Evolutionary conservation across 768 basidiomycete genomes (phyloP).

Genomic region (Mycena sanguinolenta): DNA sequence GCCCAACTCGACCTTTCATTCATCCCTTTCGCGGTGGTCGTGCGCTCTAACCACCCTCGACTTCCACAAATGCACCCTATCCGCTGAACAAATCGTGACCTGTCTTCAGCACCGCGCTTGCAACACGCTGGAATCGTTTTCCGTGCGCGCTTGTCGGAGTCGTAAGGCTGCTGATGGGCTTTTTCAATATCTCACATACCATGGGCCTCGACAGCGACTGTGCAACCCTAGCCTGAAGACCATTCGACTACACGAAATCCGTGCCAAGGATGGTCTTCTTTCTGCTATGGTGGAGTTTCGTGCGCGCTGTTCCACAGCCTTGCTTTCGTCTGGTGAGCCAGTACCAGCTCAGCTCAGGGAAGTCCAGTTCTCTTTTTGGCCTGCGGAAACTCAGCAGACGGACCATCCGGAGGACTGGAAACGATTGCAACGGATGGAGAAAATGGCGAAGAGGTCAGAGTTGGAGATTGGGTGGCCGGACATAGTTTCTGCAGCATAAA

Average conservation of each 20-base stretch:
- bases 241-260: not conserved
- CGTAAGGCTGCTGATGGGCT: not conserved
- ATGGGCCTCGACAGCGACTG: not conserved
- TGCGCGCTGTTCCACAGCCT: not conserved
- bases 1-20: conserved; percentile 9
- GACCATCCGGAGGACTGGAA: not conserved
- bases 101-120: conserved; percentile 23
- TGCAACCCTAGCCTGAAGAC: conserved; percentile 7
- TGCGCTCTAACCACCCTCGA: conserved; percentile 1
- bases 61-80: conserved; percentile 6
- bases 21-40: conserved; percentile 3
- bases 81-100: conserved; percentile 6
- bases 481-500: too few relatives aligned
- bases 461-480: not conserved
- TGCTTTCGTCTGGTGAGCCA: not conserved
- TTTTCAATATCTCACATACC: conserved; percentile 20
- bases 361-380: conserved; percentile 20
- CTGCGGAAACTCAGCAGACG: not conserved
- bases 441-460: too few relatives aligned
- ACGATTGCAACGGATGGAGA: not conserved
- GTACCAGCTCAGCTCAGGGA: conserved; percentile 7
- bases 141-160: not conserved
- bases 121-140: not conserved
- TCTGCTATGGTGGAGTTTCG: conserved; percentile 21
- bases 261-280: conserved; percentile 12